Evolutionary conservation across 495 filamentous ascomycete genomes (phyloP).

Genomic region (Aspergillus asperescens): DNA sequence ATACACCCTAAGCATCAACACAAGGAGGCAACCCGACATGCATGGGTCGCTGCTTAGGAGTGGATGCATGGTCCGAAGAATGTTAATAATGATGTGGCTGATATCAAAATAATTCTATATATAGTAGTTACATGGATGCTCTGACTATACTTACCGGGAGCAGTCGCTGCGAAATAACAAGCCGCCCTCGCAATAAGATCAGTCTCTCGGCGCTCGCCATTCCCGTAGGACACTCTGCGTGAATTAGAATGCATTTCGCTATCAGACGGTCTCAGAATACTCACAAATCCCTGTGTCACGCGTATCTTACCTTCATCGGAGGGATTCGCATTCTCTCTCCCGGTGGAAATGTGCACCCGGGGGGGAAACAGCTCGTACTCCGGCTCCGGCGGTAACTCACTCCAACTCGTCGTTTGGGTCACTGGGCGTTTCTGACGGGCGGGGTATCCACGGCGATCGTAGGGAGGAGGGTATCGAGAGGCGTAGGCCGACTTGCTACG

Average conservation of each 20-base stretch:
- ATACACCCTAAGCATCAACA: no score
- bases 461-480: conserved; percentile 2
- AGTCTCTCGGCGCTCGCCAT: no score
- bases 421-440: neutral
- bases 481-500: neutral
- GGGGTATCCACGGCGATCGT: conserved; percentile 6
- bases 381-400: conserved; percentile 4
- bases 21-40: no score
- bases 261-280: neutral
- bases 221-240: neutral
- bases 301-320: conserved; percentile 15
- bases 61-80: no score
- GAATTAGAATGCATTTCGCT: neutral
- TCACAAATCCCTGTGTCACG: conserved; percentile 22
- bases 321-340: neutral
- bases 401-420: neutral
- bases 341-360: conserved; percentile 7
- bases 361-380: conserved; percentile 8
- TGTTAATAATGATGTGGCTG: no score
- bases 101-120: no score
- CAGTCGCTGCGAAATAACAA: no score
- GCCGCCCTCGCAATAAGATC: no score
- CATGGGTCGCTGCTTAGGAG: no score
- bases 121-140: no score
- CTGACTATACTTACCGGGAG: no score